A percentile compares a stretch with the other conserved stretches of the same genome.
Evolutionary conservation across 257 asterid species (phyloP).

Genomic region (Nicotiana tabacum): DNA sequence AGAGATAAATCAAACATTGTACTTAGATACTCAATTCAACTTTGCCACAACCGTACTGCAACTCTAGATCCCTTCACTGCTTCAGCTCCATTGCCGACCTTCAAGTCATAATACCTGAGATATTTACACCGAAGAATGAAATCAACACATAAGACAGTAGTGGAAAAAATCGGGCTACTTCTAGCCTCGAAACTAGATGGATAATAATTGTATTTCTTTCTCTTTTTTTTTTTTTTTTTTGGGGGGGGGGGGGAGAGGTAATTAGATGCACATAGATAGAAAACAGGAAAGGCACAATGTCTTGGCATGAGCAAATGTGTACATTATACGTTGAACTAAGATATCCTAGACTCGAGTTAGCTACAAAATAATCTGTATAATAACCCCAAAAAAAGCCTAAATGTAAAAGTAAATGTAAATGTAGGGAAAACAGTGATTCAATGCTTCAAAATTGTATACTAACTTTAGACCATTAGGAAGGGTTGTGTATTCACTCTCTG

Average conservation of each 20-base stretch:
- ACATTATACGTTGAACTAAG: neutral
- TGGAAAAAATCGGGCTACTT: neutral
- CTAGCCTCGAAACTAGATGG: no score
- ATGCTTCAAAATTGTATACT: conserved; percentile 24
- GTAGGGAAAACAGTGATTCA: neutral
- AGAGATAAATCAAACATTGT: conserved; percentile 21
- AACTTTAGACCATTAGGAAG: conserved; percentile 93
- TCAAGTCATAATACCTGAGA: conserved; percentile 85
- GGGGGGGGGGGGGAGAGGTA: neutral
- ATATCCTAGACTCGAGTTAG: neutral
- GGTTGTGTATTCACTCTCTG: conserved; percentile 75
- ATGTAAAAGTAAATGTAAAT: neutral
- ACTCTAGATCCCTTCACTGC: conserved; percentile 99
- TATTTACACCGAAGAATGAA: conserved; percentile 12
- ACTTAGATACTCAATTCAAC: conserved; percentile 49
- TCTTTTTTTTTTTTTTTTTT: no score
- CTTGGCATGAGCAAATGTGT: neutral
- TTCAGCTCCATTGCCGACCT: conserved; percentile 73
- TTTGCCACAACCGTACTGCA: conserved; percentile 85
- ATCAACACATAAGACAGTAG: neutral
- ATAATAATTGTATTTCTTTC: no score
- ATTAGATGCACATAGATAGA: neutral
- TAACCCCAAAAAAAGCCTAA: no score
- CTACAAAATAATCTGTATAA: neutral
- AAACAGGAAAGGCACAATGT: neutral